phyloP scores from a whole-genome alignment of 139 green algal genomes.

The Pseudopediastrum boryanum region DNA sequence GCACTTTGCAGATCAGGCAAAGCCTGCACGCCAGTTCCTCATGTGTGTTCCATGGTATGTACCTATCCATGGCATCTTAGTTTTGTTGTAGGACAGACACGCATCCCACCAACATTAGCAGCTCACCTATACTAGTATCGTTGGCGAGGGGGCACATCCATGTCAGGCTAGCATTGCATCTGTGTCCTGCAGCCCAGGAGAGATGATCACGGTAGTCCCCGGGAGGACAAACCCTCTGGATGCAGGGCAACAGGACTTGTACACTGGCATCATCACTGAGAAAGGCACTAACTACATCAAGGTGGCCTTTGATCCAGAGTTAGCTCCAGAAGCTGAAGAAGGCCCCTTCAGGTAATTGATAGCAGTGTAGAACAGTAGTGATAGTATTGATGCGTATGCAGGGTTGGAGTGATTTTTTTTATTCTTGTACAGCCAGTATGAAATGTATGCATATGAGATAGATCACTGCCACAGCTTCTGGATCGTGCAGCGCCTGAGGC shows the following conservation, averaged over 20 bases:
- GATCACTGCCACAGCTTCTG: neutral
- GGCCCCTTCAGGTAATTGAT: neutral
- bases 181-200: neutral
- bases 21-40: too few species aligned
- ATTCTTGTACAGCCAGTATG: neutral
- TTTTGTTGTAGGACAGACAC: too few species aligned
- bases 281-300: constrained; percentile 2
- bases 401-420: neutral
- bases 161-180: too few species aligned
- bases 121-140: too few species aligned
- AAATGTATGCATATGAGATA: neutral
- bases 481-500: neutral
- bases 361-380: neutral
- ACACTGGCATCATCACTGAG: neutral
- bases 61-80: too few species aligned
- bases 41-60: too few species aligned
- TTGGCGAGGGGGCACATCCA: too few species aligned
- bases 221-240: neutral
- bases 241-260: neutral
- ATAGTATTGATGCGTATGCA: neutral
- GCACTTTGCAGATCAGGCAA: too few species aligned
- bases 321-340: neutral
- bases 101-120: too few species aligned
- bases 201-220: neutral
- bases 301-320: constrained; percentile 5